phyloP scores from a whole-genome alignment of 257 asterid genomes.

The Galeopsis tetrahit region DNA sequence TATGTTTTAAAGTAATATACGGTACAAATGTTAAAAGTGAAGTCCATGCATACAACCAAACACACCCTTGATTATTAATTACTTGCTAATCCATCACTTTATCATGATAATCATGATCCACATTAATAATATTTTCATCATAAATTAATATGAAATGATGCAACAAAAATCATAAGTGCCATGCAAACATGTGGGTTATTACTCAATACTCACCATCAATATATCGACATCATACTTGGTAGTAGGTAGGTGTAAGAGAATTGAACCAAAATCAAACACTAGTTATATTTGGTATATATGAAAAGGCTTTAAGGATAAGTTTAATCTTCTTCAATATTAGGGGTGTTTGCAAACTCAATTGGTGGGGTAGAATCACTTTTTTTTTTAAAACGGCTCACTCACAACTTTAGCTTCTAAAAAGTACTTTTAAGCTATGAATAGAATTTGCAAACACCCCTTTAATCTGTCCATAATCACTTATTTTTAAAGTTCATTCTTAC shows the following conservation, averaged over 20 bases:
- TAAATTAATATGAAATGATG: neutral
- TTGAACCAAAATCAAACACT: neutral
- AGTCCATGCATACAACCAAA: neutral
- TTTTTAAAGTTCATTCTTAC: too few relatives aligned
- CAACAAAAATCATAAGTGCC: neutral
- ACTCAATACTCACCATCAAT: neutral
- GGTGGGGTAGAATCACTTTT: too few relatives aligned
- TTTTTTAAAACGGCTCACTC: too few relatives aligned
- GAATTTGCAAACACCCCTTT: too few relatives aligned
- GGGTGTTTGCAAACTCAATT: too few relatives aligned
- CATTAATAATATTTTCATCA: neutral
- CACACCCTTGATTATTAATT: neutral
- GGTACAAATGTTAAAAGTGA: too few relatives aligned
- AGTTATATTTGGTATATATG: neutral
- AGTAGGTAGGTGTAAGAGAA: neutral
- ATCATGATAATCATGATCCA: neutral
- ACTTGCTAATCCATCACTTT: neutral
- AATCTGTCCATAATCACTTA: too few relatives aligned
- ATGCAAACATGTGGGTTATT: constrained; percentile 20
- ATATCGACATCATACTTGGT: neutral
- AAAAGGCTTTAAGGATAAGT: neutral
- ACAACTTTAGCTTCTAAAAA: too few relatives aligned
- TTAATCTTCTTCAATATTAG: neutral
- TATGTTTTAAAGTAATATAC: too few relatives aligned
- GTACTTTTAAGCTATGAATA: too few relatives aligned